A percentile compares a stretch with the other conserved stretches of the same genome.
Conservation (phyloP, 192 early-diverging fungal species). For the Linnemannia zychae region DNA sequence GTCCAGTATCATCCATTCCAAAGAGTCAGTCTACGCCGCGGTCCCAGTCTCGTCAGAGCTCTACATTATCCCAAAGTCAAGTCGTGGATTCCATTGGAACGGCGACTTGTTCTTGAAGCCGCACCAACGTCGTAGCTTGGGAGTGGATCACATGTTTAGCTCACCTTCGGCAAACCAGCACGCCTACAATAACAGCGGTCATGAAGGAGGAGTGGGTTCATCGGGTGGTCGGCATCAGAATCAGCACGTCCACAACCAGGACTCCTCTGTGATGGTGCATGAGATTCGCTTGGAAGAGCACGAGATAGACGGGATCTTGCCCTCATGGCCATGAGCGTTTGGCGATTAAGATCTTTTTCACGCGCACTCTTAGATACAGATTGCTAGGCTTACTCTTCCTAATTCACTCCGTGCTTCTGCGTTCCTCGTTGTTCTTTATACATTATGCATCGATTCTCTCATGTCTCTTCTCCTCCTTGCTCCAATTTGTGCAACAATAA, state of each 20-base stretch:
- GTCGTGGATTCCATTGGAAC: conserved; percentile 52
- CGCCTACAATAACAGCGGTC: conserved; percentile 2
- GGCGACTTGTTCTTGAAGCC: conserved; percentile 54
- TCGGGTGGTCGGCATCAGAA: conserved; percentile 17
- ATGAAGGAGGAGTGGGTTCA: background rate
- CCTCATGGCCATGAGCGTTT: conserved; percentile 24
- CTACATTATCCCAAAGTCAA: conserved; percentile 52
- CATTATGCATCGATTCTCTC: background rate
- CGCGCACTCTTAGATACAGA: background rate
- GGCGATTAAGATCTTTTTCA: background rate
- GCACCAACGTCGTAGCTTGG: conserved; percentile 42
- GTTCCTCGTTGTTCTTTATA: background rate
- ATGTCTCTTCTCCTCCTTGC: background rate
- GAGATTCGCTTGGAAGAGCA: conserved; percentile 45
- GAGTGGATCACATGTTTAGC: conserved; percentile 41
- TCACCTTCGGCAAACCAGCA: background rate
- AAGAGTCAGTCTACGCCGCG: conserved; percentile 50
- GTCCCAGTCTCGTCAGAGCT: conserved; percentile 44
- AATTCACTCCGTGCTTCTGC: background rate
- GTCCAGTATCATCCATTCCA: conserved; percentile 23
- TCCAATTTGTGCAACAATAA: background rate
- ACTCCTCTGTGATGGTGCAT: conserved; percentile 37
- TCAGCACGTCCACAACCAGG: conserved; percentile 24
- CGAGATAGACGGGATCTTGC: conserved; percentile 44
- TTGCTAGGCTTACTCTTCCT: background rate